phyloP scores from a whole-genome alignment of 2,329 filamentous ascomycete species.

The Penicillium sp. region DNA sequence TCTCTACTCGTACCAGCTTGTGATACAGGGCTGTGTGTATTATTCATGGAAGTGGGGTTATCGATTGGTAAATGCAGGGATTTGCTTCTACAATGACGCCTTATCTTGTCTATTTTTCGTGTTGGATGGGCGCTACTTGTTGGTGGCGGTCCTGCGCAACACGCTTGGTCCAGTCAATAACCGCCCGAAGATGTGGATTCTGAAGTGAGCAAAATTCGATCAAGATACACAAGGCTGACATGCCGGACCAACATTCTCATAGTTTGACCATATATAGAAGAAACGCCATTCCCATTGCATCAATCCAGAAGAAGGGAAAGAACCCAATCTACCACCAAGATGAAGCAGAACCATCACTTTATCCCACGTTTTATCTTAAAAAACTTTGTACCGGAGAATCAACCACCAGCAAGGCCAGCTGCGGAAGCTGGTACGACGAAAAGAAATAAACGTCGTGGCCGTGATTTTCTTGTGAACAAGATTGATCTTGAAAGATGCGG shows the following conservation, averaged over 20 bases:
- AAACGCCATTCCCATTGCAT: slow-evolving; percentile 4
- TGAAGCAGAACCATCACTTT: slow-evolving; percentile 35
- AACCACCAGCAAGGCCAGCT: slow-evolving; percentile 2
- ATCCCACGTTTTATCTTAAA: slow-evolving; percentile 38
- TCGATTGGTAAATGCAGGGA: background rate
- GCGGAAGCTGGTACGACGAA: slow-evolving; percentile 2
- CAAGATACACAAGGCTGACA: background rate
- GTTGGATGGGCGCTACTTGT: background rate
- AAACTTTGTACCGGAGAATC: slow-evolving; percentile 30
- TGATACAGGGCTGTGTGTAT: background rate
- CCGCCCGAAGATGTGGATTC: background rate
- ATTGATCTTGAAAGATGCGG: slow-evolving; percentile 20
- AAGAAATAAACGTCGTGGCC: slow-evolving; percentile 7
- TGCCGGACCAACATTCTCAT: background rate
- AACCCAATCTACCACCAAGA: background rate
- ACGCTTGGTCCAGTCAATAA: background rate
- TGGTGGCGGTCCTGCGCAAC: background rate
- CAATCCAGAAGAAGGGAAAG: background rate
- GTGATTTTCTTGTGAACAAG: slow-evolving; percentile 19
- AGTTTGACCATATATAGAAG: background rate
- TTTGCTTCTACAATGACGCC: background rate
- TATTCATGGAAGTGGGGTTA: background rate
- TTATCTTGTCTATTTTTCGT: background rate
- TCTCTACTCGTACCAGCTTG: background rate
- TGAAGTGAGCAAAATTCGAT: background rate